phyloP scores from a whole-genome alignment of 1,139 yeast genomes.

The Schizosaccharomyces versatilis region DNA sequence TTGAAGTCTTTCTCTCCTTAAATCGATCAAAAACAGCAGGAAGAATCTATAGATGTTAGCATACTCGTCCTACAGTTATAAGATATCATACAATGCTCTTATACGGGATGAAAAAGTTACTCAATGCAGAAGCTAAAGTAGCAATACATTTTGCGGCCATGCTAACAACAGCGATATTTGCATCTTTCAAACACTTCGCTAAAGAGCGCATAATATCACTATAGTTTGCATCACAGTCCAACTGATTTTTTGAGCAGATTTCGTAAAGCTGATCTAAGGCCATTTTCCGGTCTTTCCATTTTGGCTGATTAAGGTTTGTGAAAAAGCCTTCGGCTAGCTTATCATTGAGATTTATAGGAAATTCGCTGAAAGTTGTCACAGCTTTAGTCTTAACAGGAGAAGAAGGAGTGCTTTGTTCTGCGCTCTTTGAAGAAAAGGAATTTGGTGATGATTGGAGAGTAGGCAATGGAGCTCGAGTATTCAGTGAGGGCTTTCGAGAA shows the following conservation, averaged over 20 bases:
- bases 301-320: constrained; percentile 33
- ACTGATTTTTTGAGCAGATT: constrained; percentile 28
- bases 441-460: constrained; percentile 33
- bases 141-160: constrained; percentile 52
- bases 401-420: constrained; percentile 13
- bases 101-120: constrained; percentile 34
- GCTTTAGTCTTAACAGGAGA: constrained; percentile 30
- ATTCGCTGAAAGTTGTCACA: constrained; percentile 34
- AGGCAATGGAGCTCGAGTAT: constrained; percentile 25
- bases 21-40: constrained; percentile 56
- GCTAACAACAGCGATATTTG: constrained; percentile 71
- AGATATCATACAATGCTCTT: constrained; percentile 23
- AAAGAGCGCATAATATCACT: constrained; percentile 35
- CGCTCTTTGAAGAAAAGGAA: constrained; percentile 32
- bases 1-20: constrained; percentile 68
- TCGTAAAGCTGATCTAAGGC: constrained; percentile 47
- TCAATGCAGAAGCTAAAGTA: constrained; percentile 44
- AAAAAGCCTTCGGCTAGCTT: constrained; percentile 46
- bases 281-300: constrained; percentile 88
- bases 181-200: constrained; percentile 67
- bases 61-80: no score
- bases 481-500: not conserved
- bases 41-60: constrained; percentile 15
- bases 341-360: constrained; percentile 21
- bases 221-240: constrained; percentile 34